phyloP scores from a whole-genome alignment of 345 rosid species.

The Anastatica hierochuntica region DNA sequence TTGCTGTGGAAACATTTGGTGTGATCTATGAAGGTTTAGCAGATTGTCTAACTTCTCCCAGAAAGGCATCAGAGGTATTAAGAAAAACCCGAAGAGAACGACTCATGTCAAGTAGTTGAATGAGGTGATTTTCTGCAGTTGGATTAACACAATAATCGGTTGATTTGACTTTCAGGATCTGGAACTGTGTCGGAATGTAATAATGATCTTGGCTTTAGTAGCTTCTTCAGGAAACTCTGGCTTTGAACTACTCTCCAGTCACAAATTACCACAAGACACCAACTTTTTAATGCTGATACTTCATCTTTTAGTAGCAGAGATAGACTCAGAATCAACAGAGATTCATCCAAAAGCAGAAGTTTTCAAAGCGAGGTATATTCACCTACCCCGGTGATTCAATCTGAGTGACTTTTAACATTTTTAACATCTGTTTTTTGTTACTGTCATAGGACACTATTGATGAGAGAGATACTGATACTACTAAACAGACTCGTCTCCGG shows the following conservation, averaged over 20 bases:
- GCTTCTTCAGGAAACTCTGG: conserved; percentile 74
- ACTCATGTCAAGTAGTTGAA: background rate
- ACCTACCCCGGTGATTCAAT: background rate
- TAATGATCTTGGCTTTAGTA: conserved; percentile 52
- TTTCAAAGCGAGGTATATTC: conserved; percentile 54
- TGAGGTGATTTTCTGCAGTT: background rate
- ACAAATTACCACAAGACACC: conserved; percentile 38
- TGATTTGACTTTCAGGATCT: conserved; percentile 48
- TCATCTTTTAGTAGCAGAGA: conserved; percentile 56
- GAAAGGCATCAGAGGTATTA: conserved; percentile 32
- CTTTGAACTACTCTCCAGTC: conserved; percentile 48
- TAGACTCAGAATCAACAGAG: conserved; percentile 40
- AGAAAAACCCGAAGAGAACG: background rate
- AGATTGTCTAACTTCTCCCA: conserved; percentile 46
- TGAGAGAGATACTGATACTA: conserved; percentile 70
- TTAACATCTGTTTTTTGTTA: background rate
- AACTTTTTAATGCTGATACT: conserved; percentile 62
- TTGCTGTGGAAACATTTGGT: conserved; percentile 23
- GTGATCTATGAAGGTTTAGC: conserved; percentile 60
- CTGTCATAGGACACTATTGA: conserved; percentile 45
- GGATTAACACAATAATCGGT: background rate
- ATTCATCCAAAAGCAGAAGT: conserved; percentile 30
- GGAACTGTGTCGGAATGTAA: conserved; percentile 54
- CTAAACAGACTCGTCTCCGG: conserved; percentile 73
- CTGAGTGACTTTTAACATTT: too few species aligned